Conservation (phyloP, 1,284 basidiomycete species). For the Sphaerobolus stellatus region DNA sequence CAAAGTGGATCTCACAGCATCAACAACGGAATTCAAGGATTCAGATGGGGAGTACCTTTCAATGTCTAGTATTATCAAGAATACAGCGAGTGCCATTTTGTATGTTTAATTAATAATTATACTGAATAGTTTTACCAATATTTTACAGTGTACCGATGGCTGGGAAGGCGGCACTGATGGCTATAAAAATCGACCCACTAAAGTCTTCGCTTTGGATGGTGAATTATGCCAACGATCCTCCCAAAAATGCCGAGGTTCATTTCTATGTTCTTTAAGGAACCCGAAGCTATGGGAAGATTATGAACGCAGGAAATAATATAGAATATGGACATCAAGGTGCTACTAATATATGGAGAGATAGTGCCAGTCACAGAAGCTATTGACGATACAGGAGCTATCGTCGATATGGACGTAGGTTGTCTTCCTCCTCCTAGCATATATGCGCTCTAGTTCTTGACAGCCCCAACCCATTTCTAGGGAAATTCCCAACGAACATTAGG, state of each 20-base stretch:
- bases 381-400: too few relatives aligned
- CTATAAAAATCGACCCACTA: background rate
- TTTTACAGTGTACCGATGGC: conserved; percentile 1
- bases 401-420: too few relatives aligned
- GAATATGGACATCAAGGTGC: too few relatives aligned
- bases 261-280: background rate
- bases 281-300: background rate
- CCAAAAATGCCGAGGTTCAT: background rate
- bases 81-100: too few relatives aligned
- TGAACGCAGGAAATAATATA: background rate
- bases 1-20: background rate
- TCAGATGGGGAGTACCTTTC: background rate
- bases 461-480: too few relatives aligned
- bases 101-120: too few relatives aligned
- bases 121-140: too few relatives aligned
- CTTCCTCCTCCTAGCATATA: too few relatives aligned
- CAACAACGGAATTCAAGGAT: background rate
- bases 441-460: too few relatives aligned
- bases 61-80: background rate
- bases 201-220: background rate
- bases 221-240: background rate
- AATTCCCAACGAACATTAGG: too few relatives aligned
- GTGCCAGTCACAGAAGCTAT: too few relatives aligned
- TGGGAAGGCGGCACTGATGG: background rate
- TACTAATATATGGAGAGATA: too few relatives aligned